Percentiles rank a stretch among this genome's conserved stretches.
Evolutionary conservation across 2,329 filamentous ascomycete species (phyloP).

Genomic region (Exutisphaerella laricina): DNA sequence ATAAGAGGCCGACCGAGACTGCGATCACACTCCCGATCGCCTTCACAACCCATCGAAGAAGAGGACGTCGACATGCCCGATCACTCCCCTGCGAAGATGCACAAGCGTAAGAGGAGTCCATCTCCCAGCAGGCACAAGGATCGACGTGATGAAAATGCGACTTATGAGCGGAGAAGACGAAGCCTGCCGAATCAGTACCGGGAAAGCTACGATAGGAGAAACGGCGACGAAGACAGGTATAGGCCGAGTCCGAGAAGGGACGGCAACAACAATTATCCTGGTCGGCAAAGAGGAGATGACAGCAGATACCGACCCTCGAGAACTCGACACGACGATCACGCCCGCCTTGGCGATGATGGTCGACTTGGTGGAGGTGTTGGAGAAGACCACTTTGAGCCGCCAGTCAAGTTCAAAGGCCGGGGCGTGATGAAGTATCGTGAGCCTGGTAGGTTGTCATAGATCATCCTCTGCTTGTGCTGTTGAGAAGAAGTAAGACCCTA

Average conservation of each 20-base stretch:
- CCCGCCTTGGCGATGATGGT: slow-evolving; percentile 34
- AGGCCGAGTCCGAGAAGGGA: slow-evolving; percentile 28
- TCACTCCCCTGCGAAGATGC: slow-evolving; percentile 26
- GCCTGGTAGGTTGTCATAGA: slow-evolving; percentile 21
- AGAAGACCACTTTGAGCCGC: slow-evolving; percentile 27
- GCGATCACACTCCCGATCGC: slow-evolving; percentile 28
- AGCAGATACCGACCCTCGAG: slow-evolving; percentile 24
- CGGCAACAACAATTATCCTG: slow-evolving; percentile 18
- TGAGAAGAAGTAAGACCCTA: no score
- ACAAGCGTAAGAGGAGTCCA: slow-evolving; percentile 34
- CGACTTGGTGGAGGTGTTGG: slow-evolving; percentile 19
- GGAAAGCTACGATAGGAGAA: slow-evolving; percentile 18
- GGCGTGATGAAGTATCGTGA: slow-evolving; percentile 38
- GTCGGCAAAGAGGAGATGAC: slow-evolving; percentile 18
- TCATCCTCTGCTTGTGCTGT: no score
- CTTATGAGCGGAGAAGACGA: slow-evolving; percentile 29
- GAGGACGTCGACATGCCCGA: slow-evolving; percentile 17
- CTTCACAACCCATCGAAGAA: slow-evolving; percentile 29
- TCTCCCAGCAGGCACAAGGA: slow-evolving; percentile 30
- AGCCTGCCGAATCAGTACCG: slow-evolving; percentile 36
- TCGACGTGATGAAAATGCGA: slow-evolving; percentile 17
- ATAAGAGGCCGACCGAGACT: slow-evolving; percentile 32
- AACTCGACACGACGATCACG: slow-evolving; percentile 24
- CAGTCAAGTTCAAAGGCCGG: slow-evolving; percentile 38
- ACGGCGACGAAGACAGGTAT: slow-evolving; percentile 26